Conservation (phyloP, 148 eudicot species). For the Gaultheria prostrata region DNA sequence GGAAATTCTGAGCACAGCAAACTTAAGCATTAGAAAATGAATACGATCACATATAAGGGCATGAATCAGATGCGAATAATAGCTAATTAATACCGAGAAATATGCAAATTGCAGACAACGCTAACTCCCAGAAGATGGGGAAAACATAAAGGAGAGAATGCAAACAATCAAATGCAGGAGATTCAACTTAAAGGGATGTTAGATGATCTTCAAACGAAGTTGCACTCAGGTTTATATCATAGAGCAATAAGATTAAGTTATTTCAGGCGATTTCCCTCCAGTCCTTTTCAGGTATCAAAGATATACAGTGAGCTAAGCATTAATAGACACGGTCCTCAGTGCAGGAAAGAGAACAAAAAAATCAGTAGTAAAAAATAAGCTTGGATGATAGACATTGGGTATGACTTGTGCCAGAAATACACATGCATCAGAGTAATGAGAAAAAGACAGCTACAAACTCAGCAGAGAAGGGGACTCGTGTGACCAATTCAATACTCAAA, state of each 20-base stretch:
- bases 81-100: not conserved
- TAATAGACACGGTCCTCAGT: not conserved
- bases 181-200: not conserved
- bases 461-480: not conserved
- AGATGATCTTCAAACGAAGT: constrained; percentile 1
- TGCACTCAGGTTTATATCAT: not conserved
- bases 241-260: not conserved
- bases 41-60: not conserved
- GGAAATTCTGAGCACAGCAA: constrained; percentile 64
- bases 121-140: not conserved
- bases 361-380: not conserved
- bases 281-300: not conserved
- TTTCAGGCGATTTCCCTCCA: not conserved
- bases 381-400: not conserved
- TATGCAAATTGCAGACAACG: not conserved
- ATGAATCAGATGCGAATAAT: not conserved
- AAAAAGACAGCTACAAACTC: not conserved
- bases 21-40: not conserved
- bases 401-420: not conserved
- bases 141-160: not conserved
- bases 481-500: not conserved
- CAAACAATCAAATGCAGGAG: not conserved
- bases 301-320: not conserved
- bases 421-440: not conserved
- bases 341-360: not conserved